Evolutionary conservation across 176 grass and related monocot species (phyloP).

Genomic region (Triticum urartu): DNA sequence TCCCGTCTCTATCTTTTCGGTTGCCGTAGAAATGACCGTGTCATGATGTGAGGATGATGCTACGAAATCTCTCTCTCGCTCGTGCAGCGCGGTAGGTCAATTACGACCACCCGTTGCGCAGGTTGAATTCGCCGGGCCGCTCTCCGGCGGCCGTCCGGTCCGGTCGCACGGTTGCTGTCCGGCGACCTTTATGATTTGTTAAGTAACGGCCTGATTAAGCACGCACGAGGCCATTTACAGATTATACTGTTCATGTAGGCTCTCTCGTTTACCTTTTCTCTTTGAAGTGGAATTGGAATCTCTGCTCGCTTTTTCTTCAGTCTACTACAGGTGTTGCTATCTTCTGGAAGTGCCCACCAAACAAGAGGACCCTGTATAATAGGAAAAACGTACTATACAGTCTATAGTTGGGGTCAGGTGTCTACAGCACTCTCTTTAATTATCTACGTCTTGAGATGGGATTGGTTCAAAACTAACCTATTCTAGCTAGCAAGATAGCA

Average conservation of each 20-base stretch:
- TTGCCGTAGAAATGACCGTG: not conserved
- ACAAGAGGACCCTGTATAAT: too few species aligned
- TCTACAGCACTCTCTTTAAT: too few species aligned
- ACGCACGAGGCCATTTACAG: not conserved
- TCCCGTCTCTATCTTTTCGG: not conserved
- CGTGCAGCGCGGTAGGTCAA: not conserved
- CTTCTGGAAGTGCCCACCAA: not conserved
- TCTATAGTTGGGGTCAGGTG: too few species aligned
- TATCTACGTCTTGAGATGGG: too few species aligned
- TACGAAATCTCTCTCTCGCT: not conserved
- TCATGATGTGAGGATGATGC: slow-evolving; percentile 32
- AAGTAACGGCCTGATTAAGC: not conserved
- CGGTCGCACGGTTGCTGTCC: slow-evolving; percentile 6
- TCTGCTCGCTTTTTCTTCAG: not conserved
- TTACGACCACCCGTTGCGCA: not conserved
- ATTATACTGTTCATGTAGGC: not conserved
- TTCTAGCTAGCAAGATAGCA: too few species aligned
- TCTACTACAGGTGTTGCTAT: not conserved
- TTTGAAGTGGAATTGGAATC: slow-evolving; percentile 11
- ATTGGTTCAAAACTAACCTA: too few species aligned
- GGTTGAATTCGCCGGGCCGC: not conserved
- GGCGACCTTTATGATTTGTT: not conserved
- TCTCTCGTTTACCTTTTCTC: not conserved
- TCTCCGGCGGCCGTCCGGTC: slow-evolving; percentile 25
- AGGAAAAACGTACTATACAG: too few species aligned